Conservation (phyloP, 1,284 basidiomycete species). For the Fistulinella cinereoalba region DNA sequence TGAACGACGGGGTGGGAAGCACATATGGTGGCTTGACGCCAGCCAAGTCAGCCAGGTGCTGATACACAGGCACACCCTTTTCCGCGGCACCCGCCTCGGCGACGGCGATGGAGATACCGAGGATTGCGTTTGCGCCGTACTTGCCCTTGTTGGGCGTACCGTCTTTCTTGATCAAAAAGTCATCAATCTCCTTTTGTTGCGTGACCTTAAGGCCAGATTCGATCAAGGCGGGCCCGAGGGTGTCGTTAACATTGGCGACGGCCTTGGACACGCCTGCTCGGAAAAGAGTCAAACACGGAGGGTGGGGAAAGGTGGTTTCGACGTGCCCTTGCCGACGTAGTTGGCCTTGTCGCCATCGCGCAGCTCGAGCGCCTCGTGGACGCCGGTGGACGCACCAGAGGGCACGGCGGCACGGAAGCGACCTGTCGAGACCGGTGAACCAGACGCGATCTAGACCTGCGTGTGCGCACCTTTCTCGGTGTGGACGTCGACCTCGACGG, state of each 20-base stretch:
- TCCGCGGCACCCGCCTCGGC: slow-evolving; percentile 92
- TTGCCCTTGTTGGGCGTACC: slow-evolving; percentile 99
- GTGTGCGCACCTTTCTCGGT: slow-evolving; percentile 72
- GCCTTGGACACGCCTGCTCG: slow-evolving; percentile 86
- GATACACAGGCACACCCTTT: slow-evolving; percentile 94
- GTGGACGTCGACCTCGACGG: slow-evolving; percentile 91
- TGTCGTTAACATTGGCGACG: slow-evolving; percentile 91
- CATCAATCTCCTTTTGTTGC: slow-evolving; percentile 94
- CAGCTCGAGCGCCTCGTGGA: slow-evolving; percentile 98
- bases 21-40: slow-evolving; percentile 92
- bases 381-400: slow-evolving; percentile 97
- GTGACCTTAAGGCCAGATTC: slow-evolving; percentile 85
- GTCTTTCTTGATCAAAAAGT: slow-evolving; percentile 98
- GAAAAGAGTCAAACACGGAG: slow-evolving; percentile 4
- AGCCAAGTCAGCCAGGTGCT: slow-evolving; percentile 93
- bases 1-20: slow-evolving; percentile 91
- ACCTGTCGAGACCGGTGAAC: slow-evolving; percentile 48
- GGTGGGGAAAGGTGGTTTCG: background rate
- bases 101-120: slow-evolving; percentile 97
- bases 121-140: slow-evolving; percentile 98
- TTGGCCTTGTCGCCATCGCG: slow-evolving; percentile 92
- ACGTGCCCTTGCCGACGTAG: slow-evolving; percentile 93
- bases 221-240: slow-evolving; percentile 90
- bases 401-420: slow-evolving; percentile 95
- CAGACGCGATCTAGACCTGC: background rate